Percentiles rank a stretch among this genome's conserved stretches.
These are phyloP conservation scores for Cadophora luteo-olivacea DNA, from an alignment of 2,329 filamentous ascomycete genomes.

Conservation along the genomic window DNA sequence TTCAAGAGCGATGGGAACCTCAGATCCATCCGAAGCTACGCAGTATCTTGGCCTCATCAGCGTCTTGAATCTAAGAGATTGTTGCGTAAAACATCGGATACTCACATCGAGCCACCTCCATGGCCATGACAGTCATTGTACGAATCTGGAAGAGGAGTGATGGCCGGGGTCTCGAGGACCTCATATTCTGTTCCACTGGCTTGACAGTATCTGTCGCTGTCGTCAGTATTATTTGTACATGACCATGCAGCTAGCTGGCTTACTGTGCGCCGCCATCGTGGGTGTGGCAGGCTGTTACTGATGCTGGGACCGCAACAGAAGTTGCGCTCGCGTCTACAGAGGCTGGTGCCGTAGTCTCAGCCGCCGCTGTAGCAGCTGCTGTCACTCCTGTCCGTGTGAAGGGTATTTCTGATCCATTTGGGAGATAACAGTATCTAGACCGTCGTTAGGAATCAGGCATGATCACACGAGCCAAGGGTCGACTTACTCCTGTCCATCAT, in stretches of 20 bases:
- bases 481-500: constrained; percentile 42
- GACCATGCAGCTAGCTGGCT: neutral
- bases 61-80: no score
- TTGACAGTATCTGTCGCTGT: constrained; percentile 50
- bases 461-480: neutral
- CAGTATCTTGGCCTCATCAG: constrained; percentile 58
- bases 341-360: constrained; percentile 12
- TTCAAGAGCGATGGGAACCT: constrained; percentile 59
- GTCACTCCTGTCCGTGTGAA: constrained; percentile 18
- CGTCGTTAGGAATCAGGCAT: neutral
- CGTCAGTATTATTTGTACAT: no score
- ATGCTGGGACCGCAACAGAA: constrained; percentile 31
- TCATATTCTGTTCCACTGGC: constrained; percentile 50
- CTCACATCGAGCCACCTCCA: constrained; percentile 59
- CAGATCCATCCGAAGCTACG: constrained; percentile 62
- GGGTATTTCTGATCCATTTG: constrained; percentile 23
- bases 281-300: constrained; percentile 59
- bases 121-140: constrained; percentile 73
- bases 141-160: constrained; percentile 61
- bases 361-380: neutral
- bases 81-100: no score
- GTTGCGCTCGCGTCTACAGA: constrained; percentile 14
- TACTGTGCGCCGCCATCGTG: constrained; percentile 52
- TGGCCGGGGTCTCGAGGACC: constrained; percentile 56
- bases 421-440: constrained; percentile 22